Evolutionary conservation across 2,329 filamentous ascomycete genomes (phyloP), one percentile per base, ranked within the genome.

Genomic region (Clonostachys sp.): DNA sequence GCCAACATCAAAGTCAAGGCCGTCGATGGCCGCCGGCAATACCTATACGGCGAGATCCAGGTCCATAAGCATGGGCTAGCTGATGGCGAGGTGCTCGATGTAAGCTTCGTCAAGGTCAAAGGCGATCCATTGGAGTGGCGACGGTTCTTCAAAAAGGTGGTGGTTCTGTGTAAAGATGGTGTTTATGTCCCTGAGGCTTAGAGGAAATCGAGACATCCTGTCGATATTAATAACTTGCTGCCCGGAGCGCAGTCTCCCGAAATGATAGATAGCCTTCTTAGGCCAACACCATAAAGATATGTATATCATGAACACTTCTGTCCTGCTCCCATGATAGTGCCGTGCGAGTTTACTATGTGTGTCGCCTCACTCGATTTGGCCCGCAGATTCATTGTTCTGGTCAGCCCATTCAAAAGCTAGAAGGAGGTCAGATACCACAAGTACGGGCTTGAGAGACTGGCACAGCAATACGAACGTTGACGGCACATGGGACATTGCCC

Each of bases 401-500:
- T 70, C 65, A 20, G 54, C 57, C 69, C 69, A 72, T 55, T 71
- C 68, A 47, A 72, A 72, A 30, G 63, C 69, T 72, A 45, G 12
- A 20, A 46, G 30, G 30, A 53, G 34, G 46, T 56, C 34, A 50
- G 47, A 46, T 30, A 30, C 24, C 24, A 30, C 9, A 30, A 30
- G 20, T 30, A 30, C 8, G 24, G 24, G 3, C 8, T 30, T 30
- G 24, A 10, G 3, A 30, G 24, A 30, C 24, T 30, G 9, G 24
- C 24, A 30, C 9, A 30, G 24, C 24, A 30, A 30, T n/a, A 39
- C 36, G 36, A 39, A 94, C 90, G 90, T 68, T 97, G 94, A 56
- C 94, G 83, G 64, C 94, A 99, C 94, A 99, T 97, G 30, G 94
- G 94, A 64, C 94, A 99, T 53, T 96, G 87, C 18, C 92, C 92